Evolutionary conservation across 257 asterid species (phyloP).

Genomic region (Ilex aquifolium): DNA sequence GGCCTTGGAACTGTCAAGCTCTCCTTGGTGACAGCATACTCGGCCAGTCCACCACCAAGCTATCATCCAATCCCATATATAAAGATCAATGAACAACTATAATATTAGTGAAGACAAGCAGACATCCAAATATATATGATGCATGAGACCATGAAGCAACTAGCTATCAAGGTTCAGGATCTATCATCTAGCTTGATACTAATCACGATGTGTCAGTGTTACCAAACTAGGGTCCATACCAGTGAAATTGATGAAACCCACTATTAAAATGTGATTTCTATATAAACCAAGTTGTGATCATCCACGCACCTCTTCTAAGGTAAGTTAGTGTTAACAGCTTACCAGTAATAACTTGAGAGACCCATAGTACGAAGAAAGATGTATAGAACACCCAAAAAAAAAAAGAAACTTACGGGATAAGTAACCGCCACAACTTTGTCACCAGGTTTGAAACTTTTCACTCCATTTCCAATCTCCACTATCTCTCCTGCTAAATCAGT

Average conservation of each 20-base stretch:
- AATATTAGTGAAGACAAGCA: not conserved
- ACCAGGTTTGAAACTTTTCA: constrained; percentile 42
- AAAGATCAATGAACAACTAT: not conserved
- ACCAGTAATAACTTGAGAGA: not conserved
- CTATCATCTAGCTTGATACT: no score
- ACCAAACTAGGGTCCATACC: no score
- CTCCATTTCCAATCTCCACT: constrained; percentile 44
- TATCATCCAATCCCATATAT: constrained; percentile 13
- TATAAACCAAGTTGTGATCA: not conserved
- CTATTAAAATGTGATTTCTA: no score
- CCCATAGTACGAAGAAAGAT: not conserved
- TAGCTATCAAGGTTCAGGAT: not conserved
- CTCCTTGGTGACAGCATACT: constrained; percentile 53
- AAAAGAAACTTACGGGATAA: constrained; percentile 24
- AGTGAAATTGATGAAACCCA: no score
- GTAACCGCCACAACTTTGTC: constrained; percentile 51
- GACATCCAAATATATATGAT: no score
- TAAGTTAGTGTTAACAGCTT: not conserved
- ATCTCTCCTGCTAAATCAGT: constrained; percentile 66
- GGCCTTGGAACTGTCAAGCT: constrained; percentile 43
- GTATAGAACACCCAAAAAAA: not conserved
- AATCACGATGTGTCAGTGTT: no score
- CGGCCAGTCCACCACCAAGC: constrained; percentile 67
- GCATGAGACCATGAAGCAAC: not conserved
- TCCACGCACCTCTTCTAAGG: not conserved